Base-by-base conservation (phyloP, 176 grass and related monocot species). In the Poa pratensis region DNA sequence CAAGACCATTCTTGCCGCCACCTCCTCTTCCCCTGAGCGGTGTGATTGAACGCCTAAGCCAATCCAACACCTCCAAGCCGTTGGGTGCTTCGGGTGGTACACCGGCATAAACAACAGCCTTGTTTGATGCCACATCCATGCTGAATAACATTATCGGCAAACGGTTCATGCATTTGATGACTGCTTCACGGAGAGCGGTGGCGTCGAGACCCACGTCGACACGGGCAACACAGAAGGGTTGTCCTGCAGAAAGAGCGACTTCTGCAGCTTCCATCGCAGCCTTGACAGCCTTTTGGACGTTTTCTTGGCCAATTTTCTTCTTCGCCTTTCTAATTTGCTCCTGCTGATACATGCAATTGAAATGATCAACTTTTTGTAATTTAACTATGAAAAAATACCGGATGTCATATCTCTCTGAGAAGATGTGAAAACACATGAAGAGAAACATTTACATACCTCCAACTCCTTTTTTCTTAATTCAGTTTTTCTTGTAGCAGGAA, bases 61-160 rank as follows among this genome's bases (percentile, higher is more conserved):
- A 97, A 35, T 97, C 95, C 80, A 97, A 69, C 75, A 93, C 95
- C 23, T 77, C 82, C 28, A 93, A 40, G 45, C 90, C 84, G 57
- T 75, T 91, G 35, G 89, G 15, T 46, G 43, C 48, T 17, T 63
- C 91, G 16, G 82, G 57, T 30, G 96, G 96, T 9, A 95, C 91
- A 9, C 89, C 93, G 20, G 93, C 96, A 52, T 90, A 95, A 4
- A 98, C 90, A 1, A 98, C 89, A 68, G 87, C 89, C 69, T 98
- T 98, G 76, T 98, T 98, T 67, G 68, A 86, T 78, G 85, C 75
- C 63, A 3, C 8, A 86, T 83, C 42, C 95, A 88, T 85, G 77
- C 93, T 98, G 83, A 98, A 98, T 19, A 95, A 77, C 96, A 98
- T 98, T 70, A 90, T 88, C 42, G 93, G 88, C 62, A 98, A 67